phyloP scores from a whole-genome alignment of 176 grass and related monocot genomes.

The Aegilops longissima region DNA sequence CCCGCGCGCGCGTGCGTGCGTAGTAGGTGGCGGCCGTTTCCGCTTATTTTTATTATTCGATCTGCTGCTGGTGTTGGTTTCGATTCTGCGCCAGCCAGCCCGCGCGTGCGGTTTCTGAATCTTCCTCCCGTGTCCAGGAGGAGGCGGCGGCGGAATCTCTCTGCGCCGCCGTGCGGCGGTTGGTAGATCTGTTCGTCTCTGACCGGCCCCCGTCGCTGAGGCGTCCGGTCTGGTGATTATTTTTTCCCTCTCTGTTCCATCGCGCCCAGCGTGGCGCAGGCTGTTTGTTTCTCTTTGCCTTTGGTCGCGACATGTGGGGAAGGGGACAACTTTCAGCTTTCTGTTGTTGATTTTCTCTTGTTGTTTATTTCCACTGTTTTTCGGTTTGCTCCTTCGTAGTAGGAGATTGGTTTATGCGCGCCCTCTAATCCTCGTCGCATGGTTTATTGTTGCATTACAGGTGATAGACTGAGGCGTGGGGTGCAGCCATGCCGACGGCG shows the following conservation, averaged over 20 bases:
- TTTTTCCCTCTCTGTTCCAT: slow-evolving; percentile 32
- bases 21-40: slow-evolving; percentile 16
- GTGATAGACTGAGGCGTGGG: slow-evolving; percentile 13
- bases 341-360: not conserved
- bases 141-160: slow-evolving; percentile 32
- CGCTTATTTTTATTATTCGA: slow-evolving; percentile 25
- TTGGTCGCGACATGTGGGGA: slow-evolving; percentile 37
- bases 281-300: slow-evolving; percentile 35
- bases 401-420: no score
- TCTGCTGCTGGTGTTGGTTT: slow-evolving; percentile 3
- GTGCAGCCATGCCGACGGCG: slow-evolving; percentile 68
- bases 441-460: slow-evolving; percentile 37
- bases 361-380: not conserved
- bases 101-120: slow-evolving; percentile 22
- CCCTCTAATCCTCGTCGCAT: slow-evolving; percentile 31
- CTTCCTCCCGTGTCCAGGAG: not conserved
- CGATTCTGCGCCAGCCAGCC: slow-evolving; percentile 17
- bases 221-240: not conserved
- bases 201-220: not conserved
- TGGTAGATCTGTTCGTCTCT: slow-evolving; percentile 57
- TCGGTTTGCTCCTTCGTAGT: not conserved
- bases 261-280: not conserved
- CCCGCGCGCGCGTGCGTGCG: not conserved
- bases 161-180: slow-evolving; percentile 25
- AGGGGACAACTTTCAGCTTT: slow-evolving; percentile 35